Evolutionary conservation across 345 rosid species (phyloP).

Genomic region (Lenwebbia sp.): DNA sequence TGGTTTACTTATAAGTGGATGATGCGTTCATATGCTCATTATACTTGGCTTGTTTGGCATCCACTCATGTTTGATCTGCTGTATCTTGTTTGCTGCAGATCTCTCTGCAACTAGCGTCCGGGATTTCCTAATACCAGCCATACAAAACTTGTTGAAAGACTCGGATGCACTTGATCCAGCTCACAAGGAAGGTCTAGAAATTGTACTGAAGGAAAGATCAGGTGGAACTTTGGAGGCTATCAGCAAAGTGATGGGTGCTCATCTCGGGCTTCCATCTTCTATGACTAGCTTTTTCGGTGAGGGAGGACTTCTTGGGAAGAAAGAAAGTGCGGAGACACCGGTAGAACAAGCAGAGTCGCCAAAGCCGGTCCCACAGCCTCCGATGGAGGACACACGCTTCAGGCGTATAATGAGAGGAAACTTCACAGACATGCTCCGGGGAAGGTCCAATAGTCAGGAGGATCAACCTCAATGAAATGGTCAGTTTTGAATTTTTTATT

Average conservation of each 20-base stretch:
- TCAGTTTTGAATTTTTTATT: not conserved
- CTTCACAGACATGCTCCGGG: slow-evolving; percentile 81
- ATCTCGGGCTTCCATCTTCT: slow-evolving; percentile 85
- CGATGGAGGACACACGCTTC: slow-evolving; percentile 77
- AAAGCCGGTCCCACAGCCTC: slow-evolving; percentile 10
- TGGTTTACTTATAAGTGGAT: not conserved
- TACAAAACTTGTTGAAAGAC: slow-evolving; percentile 81
- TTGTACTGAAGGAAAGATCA: slow-evolving; percentile 79
- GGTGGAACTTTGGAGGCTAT: slow-evolving; percentile 77
- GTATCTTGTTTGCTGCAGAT: slow-evolving; percentile 30
- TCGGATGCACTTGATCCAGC: slow-evolving; percentile 86
- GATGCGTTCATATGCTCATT: not conserved
- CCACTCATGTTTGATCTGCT: not conserved
- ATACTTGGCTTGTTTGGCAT: not conserved
- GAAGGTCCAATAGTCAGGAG: slow-evolving; percentile 36
- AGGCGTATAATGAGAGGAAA: slow-evolving; percentile 88
- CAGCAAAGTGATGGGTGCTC: slow-evolving; percentile 91
- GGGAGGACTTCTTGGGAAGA: slow-evolving; percentile 71
- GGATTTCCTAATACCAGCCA: slow-evolving; percentile 70
- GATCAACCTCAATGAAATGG: slow-evolving; percentile 41
- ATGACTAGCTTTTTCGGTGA: slow-evolving; percentile 87
- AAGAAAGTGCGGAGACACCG: slow-evolving; percentile 33
- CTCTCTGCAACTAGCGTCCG: slow-evolving; percentile 55
- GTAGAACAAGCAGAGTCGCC: slow-evolving; percentile 45
- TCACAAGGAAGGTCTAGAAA: slow-evolving; percentile 93